These are phyloP conservation scores for Pseudoneurospora amorphoporcata DNA, from an alignment of 495 filamentous ascomycete species.

Conservation along the genomic window DNA sequence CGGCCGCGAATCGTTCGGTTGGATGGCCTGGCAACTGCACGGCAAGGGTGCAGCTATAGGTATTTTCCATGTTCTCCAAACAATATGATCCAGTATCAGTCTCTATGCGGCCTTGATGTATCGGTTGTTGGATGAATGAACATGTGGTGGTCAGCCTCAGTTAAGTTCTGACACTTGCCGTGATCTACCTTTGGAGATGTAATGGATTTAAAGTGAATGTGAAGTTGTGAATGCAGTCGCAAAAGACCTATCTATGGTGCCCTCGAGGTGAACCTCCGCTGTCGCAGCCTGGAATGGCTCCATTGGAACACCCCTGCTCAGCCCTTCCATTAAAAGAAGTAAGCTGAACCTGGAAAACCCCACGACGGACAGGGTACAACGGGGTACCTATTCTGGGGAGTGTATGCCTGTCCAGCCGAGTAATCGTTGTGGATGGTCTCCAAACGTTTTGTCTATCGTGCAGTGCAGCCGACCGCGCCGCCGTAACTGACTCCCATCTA, in stretches of 20 bases:
- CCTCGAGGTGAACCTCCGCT: neutral
- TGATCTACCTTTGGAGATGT: neutral
- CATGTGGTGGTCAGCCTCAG: neutral
- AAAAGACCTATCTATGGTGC: neutral
- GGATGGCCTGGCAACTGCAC: neutral
- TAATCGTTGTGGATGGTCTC: neutral
- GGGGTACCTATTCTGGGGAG: neutral
- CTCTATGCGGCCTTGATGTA: neutral
- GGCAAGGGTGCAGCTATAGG: neutral
- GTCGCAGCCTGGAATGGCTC: neutral
- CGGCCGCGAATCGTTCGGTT: neutral
- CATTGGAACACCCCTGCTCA: neutral
- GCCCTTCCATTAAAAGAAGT: neutral
- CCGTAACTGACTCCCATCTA: neutral
- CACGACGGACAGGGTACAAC: neutral
- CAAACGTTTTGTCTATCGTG: neutral
- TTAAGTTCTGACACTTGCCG: neutral
- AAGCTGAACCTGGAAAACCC: neutral
- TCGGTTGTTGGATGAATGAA: neutral
- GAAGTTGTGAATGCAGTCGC: neutral
- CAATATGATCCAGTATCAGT: neutral
- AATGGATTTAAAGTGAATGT: neutral
- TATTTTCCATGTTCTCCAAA: neutral
- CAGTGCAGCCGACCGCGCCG: neutral
- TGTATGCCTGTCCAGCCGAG: neutral